These are phyloP conservation scores for Rhodotorula taiwanensis DNA, from an alignment of 768 basidiomycete genomes.

Conservation along the genomic window DNA sequence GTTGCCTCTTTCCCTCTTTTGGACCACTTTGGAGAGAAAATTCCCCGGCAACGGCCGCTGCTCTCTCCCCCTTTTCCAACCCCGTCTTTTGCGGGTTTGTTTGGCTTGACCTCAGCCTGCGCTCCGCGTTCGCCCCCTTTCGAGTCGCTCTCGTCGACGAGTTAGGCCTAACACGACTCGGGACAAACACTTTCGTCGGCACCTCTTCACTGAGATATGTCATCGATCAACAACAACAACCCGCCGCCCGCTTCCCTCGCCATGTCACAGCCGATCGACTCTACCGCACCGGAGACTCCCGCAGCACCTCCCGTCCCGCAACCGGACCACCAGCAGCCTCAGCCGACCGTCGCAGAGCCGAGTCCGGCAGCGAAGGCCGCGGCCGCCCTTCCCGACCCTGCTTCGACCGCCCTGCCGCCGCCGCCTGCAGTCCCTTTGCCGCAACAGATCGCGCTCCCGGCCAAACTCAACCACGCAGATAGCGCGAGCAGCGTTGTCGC, in stretches of 20 bases:
- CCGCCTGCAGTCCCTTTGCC: constrained; percentile 4
- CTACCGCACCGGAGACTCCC: background rate
- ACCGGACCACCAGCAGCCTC: no score
- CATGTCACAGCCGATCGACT: background rate
- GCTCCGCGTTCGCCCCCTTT: no score
- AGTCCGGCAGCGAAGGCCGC: background rate
- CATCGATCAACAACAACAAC: background rate
- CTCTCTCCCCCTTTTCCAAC: no score
- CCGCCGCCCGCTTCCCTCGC: background rate
- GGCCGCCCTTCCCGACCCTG: no score
- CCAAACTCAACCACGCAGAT: constrained; percentile 11
- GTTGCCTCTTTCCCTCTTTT: background rate
- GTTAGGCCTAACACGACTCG: no score
- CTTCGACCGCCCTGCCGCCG: background rate
- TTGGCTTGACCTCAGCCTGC: no score
- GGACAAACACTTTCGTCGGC: no score
- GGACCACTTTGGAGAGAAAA: no score
- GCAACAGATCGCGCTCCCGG: background rate
- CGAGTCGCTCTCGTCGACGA: no score
- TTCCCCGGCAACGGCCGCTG: no score
- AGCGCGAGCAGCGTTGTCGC: constrained; percentile 16
- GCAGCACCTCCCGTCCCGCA: background rate
- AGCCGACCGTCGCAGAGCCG: background rate
- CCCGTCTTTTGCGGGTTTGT: no score
- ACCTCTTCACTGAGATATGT: no score